phyloP scores from a whole-genome alignment of 2,329 filamentous ascomycete species.

The Diaporthe vexans region DNA sequence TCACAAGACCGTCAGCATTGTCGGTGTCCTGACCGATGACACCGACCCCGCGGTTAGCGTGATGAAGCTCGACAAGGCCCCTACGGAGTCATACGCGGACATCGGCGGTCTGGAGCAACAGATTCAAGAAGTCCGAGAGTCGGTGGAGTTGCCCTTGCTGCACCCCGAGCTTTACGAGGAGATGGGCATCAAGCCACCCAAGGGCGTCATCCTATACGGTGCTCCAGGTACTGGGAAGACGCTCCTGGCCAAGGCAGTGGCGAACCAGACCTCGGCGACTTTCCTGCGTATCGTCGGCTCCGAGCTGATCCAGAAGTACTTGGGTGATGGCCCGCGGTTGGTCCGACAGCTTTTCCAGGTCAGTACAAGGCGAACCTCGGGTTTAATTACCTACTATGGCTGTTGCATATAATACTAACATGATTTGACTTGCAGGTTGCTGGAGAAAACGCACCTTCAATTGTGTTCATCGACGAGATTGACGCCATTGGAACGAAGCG shows the following conservation, averaged over 20 bases:
- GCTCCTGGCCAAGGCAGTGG: constrained; percentile 94
- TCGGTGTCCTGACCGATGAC: constrained; percentile 96
- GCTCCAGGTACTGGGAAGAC: constrained; percentile 98
- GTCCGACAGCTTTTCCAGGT: constrained; percentile 96
- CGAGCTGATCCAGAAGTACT: constrained; percentile 98
- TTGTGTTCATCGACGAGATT: constrained; percentile 99
- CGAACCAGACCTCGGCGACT: constrained; percentile 98
- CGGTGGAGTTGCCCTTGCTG: constrained; percentile 92
- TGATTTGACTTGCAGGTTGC: constrained; percentile 72
- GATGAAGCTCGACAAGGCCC: constrained; percentile 99
- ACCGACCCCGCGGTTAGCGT: constrained; percentile 95
- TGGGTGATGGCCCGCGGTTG: constrained; percentile 93
- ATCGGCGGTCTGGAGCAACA: constrained; percentile 96
- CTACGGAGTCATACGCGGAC: constrained; percentile 97
- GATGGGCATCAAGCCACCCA: constrained; percentile 99
- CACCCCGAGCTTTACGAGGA: constrained; percentile 99
- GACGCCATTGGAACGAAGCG: constrained; percentile 99
- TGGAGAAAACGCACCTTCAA: constrained; percentile 94
- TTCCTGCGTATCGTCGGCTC: constrained; percentile 98
- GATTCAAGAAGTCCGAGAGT: constrained; percentile 98
- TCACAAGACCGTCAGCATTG: constrained; percentile 98
- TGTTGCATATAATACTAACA: neutral
- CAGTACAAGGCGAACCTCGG: constrained; percentile 45
- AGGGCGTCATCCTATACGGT: constrained; percentile 99
- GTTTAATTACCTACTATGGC: neutral